Evolutionary conservation across 768 basidiomycete species (phyloP), one percentile per base, ranked within the genome.

Genomic region (Mrakia frigida): DNA sequence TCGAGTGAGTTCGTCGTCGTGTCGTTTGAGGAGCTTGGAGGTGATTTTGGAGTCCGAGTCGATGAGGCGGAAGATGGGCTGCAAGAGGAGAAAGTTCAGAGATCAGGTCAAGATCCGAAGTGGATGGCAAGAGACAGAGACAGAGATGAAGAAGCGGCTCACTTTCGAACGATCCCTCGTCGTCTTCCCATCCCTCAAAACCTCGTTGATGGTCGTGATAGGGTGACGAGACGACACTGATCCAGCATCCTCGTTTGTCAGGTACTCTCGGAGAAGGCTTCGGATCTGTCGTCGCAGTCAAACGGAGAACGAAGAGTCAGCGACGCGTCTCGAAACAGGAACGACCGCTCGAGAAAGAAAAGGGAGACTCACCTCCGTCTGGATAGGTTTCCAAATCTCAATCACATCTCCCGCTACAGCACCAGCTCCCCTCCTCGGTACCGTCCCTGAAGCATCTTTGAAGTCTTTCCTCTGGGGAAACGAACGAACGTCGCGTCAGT

Each of bases 191-290:
- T 93, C 92, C 23, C 93, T 88, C 53, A 99, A 87, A 21, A 93
- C 90, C 79, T 98, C 97, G 80, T 95, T 97, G 82, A 98, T 93
- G 1, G 95, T 94, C 0, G 90, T 89, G 78, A 98, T 91, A 10
- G 93, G 92, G 82, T 95, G 94, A 63, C 94, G 87, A 9, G 92
- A 90, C 31, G 92, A 87, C 13, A 89, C 86, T 7, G 89, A 87
- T 13, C 91, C 91, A 83, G 90, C 90, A 78, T 93, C 91, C 79
- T 96, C 94, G 83, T 94, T 92, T n/a, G 90, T 91, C 2, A 99
- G 86, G 84, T 98, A 98, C 83, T 94, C 93, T 74, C 89, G 87
- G 56, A 98, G 87, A 5, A 98, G 83, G 7, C 88, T 90, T 76
- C 91, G 90, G 60, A 98, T 88, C 95, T 98, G 35, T 4, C 1